Evolutionary conservation across 2,329 filamentous ascomycete species (phyloP).

Genomic region (Exophiala mesophila): DNA sequence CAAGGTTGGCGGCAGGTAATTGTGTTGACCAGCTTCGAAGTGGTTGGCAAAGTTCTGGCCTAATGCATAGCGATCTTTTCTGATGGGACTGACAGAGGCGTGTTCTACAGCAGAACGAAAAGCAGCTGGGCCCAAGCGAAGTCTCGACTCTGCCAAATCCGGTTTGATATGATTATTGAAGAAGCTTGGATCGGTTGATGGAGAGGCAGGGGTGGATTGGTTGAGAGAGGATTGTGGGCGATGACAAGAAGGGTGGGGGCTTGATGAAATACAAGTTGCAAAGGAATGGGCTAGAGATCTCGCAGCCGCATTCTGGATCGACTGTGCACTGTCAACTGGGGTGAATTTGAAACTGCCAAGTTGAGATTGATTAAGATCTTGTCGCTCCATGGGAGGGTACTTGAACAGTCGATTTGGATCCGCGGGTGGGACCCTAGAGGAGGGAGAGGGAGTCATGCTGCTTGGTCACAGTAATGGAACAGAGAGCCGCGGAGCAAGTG

Average conservation of each 20-base stretch:
- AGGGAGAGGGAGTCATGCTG: neutral
- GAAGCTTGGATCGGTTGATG: constrained; percentile 6
- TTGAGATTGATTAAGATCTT: constrained; percentile 26
- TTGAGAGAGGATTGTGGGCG: constrained; percentile 1
- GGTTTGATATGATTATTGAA: constrained; percentile 24
- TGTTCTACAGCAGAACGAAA: constrained; percentile 21
- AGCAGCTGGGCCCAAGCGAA: constrained; percentile 22
- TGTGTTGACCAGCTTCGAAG: neutral
- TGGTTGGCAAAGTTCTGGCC: neutral
- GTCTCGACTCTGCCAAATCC: constrained; percentile 19
- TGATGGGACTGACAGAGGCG: constrained; percentile 14
- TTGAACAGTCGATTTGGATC: constrained; percentile 19
- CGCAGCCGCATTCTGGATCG: constrained; percentile 7
- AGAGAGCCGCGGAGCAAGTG: too few species aligned
- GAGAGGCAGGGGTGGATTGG: neutral
- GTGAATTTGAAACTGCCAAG: constrained; percentile 28
- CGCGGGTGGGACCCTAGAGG: too few species aligned
- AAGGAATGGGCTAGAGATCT: constrained; percentile 11
- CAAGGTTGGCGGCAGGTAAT: neutral
- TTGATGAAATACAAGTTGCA: neutral
- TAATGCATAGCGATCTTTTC: neutral
- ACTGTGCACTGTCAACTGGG: constrained; percentile 19
- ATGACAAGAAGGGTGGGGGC: too few species aligned
- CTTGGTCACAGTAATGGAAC: too few species aligned
- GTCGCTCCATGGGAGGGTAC: constrained; percentile 26